Evolutionary conservation across 2,329 filamentous ascomycete genomes (phyloP).

Genomic region (Penicillium sp.): DNA sequence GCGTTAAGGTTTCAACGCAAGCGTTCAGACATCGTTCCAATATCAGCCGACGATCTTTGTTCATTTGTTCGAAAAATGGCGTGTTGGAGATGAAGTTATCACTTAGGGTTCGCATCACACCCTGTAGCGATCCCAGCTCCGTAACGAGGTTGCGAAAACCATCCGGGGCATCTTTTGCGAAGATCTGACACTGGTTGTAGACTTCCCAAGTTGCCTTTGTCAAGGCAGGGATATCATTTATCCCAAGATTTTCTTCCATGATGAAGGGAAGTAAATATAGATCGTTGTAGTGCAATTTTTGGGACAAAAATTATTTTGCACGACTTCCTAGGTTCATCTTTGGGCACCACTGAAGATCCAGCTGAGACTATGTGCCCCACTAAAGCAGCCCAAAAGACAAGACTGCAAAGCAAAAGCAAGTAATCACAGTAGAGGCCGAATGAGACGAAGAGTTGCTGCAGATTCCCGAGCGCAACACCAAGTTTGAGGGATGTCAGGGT

Average conservation of each 20-base stretch:
- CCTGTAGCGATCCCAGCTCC: conserved; percentile 30
- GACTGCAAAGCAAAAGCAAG: background rate
- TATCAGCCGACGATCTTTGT: conserved; percentile 20
- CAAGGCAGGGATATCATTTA: conserved; percentile 25
- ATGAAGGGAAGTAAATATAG: background rate
- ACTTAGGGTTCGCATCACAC: conserved; percentile 20
- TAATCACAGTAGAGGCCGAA: background rate
- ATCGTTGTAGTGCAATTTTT: background rate
- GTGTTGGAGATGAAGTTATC: conserved; percentile 27
- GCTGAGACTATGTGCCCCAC: background rate
- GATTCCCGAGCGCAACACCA: background rate
- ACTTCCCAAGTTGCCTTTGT: conserved; percentile 29
- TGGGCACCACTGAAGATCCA: background rate
- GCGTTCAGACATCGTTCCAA: conserved; percentile 25
- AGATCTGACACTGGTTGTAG: conserved; percentile 26
- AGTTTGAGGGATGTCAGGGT: background rate
- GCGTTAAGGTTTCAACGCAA: conserved; percentile 26
- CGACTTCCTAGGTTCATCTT: background rate
- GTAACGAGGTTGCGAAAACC: conserved; percentile 30
- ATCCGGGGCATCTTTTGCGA: conserved; percentile 29
- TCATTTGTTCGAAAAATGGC: conserved; percentile 24
- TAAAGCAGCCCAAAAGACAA: background rate
- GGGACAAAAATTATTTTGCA: background rate
- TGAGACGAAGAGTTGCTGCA: background rate
- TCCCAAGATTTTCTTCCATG: conserved; percentile 23